phyloP scores from a whole-genome alignment of 768 basidiomycete genomes.

The Serendipita indica region DNA sequence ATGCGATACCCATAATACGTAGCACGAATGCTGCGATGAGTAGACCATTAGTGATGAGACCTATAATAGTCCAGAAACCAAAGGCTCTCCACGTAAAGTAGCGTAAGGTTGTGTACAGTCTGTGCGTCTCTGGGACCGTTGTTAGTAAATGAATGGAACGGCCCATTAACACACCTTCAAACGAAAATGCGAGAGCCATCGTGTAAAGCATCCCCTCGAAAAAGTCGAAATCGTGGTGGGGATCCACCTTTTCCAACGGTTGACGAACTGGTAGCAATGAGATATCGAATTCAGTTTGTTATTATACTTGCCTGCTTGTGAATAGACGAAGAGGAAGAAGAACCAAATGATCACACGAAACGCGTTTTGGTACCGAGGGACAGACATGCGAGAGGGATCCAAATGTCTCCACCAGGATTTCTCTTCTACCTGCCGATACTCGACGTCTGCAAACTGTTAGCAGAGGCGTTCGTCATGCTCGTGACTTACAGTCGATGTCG shows the following conservation, averaged over 20 bases:
- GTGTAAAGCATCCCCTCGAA: conserved; percentile 75
- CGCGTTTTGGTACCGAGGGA: conserved; percentile 73
- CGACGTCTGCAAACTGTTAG: conserved; percentile 37
- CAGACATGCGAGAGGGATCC: conserved; percentile 60
- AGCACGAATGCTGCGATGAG: conserved; percentile 60
- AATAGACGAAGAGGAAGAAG: conserved; percentile 64
- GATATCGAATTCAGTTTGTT: conserved; percentile 7
- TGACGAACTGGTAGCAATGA: conserved; percentile 40
- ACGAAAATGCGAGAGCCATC: conserved; percentile 57
- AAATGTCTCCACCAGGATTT: conserved; percentile 53
- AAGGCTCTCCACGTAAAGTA: conserved; percentile 73
- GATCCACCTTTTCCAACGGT: conserved; percentile 56
- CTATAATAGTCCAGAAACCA: conserved; percentile 61
- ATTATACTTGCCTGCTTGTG: conserved; percentile 51
- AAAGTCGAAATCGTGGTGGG: conserved; percentile 42
- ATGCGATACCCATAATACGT: conserved; percentile 45
- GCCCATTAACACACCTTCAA: conserved; percentile 49
- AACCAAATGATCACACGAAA: conserved; percentile 68
- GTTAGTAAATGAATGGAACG: not conserved
- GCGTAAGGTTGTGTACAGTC: conserved; percentile 54
- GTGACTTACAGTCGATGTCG: conserved; percentile 57
- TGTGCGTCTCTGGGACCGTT: conserved; percentile 36
- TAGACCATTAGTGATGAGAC: conserved; percentile 56
- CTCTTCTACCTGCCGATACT: conserved; percentile 41
- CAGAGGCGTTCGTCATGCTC: conserved; percentile 8